Conservation (phyloP, 176 grass and related monocot genomes). For the Raddia guianensis region DNA sequence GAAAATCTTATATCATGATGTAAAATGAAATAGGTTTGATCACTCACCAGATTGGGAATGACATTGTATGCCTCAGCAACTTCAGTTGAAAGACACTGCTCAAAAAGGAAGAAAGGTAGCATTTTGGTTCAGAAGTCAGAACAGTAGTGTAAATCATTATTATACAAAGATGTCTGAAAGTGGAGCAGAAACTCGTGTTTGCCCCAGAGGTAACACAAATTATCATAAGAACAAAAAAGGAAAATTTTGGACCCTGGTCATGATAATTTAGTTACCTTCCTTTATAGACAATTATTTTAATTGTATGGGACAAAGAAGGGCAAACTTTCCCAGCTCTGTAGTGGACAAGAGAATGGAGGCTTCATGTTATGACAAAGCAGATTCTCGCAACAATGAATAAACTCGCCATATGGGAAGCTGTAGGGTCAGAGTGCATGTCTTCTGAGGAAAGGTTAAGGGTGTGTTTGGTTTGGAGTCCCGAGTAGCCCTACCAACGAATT, state of each 20-base stretch:
- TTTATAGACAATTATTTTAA: neutral
- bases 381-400: conserved; percentile 21
- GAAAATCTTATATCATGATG: conserved; percentile 18
- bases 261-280: conserved; percentile 5
- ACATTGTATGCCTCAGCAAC: conserved; percentile 84
- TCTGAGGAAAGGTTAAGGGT: neutral
- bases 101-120: conserved; percentile 27
- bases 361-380: conserved; percentile 26
- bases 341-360: conserved; percentile 21
- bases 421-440: neutral
- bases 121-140: conserved; percentile 38
- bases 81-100: conserved; percentile 75
- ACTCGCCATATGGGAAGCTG: neutral
- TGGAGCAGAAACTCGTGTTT: neutral
- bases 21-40: conserved; percentile 17
- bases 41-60: conserved; percentile 84
- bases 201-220: neutral
- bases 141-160: conserved; percentile 20
- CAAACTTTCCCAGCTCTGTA: conserved; percentile 14
- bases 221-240: neutral
- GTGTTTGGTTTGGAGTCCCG: neutral
- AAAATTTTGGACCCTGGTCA: neutral
- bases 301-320: neutral
- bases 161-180: neutral
- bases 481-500: neutral